phyloP scores from a whole-genome alignment of 257 asterid species.

The Asclepias syriaca region DNA sequence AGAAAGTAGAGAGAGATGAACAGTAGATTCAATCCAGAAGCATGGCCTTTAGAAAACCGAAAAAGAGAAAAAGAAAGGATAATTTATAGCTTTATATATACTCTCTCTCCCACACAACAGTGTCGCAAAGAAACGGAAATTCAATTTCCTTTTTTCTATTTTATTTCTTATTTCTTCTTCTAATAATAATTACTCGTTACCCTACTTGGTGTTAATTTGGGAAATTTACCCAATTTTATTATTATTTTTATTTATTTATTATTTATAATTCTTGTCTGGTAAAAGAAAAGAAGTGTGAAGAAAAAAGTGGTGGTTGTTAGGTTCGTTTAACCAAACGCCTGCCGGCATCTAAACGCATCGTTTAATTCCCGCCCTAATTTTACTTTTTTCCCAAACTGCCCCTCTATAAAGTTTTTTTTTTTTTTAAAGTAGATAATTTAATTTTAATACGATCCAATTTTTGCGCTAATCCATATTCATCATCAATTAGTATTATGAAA shows the following conservation, averaged over 20 bases:
- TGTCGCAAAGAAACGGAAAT: constrained; percentile 12
- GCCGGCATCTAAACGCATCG: constrained; percentile 36
- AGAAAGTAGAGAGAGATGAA: constrained; percentile 28
- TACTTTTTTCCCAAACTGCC: constrained; percentile 8
- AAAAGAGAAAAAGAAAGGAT: constrained; percentile 35
- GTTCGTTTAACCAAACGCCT: constrained; percentile 68
- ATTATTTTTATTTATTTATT: too few relatives aligned
- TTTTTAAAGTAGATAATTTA: too few relatives aligned
- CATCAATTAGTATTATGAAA: too few relatives aligned
- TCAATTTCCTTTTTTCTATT: constrained; percentile 6
- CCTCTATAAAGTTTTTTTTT: neutral
- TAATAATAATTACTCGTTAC: neutral
- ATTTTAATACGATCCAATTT: too few relatives aligned
- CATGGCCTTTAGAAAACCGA: constrained; percentile 53
- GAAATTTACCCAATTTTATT: neutral
- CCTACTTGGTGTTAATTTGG: neutral
- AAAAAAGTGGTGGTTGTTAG: constrained; percentile 57
- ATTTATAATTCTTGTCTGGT: constrained; percentile 5
- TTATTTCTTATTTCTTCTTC: neutral
- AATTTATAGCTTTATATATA: constrained; percentile 44
- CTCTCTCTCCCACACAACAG: constrained; percentile 14
- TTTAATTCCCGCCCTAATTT: neutral
- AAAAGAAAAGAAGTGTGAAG: constrained; percentile 39
- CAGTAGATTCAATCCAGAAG: constrained; percentile 52
- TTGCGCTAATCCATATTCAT: too few relatives aligned